Evolutionary conservation across 1,139 yeast species (phyloP).

Genomic region (Sugiyamaella paludigena): DNA sequence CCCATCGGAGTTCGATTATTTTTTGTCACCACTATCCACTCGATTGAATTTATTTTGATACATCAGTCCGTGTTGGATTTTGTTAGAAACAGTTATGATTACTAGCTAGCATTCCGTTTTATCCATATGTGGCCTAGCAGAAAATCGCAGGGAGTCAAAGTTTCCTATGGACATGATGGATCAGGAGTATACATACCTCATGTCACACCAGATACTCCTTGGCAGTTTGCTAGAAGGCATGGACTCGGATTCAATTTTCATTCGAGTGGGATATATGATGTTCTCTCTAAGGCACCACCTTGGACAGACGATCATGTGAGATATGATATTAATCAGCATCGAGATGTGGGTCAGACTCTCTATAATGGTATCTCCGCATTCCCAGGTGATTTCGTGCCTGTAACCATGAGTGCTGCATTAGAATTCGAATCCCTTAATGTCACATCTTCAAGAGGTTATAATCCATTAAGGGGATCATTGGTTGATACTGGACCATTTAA

Average conservation of each 20-base stretch:
- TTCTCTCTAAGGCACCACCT: not conserved
- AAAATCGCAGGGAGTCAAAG: constrained; percentile 1
- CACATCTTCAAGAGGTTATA: constrained; percentile 16
- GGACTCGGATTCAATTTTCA: constrained; percentile 23
- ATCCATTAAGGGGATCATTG: constrained; percentile 24
- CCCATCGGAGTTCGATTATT: too few species aligned
- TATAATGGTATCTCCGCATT: constrained; percentile 4
- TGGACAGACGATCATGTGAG: not conserved
- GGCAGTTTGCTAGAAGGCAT: constrained; percentile 27
- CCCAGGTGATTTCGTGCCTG: constrained; percentile 18
- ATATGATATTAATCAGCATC: constrained; percentile 1
- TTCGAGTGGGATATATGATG: constrained; percentile 1
- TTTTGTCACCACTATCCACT: too few species aligned
- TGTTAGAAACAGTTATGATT: too few species aligned
- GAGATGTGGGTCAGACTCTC: constrained; percentile 4
- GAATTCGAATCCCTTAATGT: constrained; percentile 19
- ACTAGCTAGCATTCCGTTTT: too few species aligned
- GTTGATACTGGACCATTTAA: constrained; percentile 18
- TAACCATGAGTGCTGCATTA: constrained; percentile 12
- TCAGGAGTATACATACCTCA: constrained; percentile 24
- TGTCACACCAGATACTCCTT: constrained; percentile 21
- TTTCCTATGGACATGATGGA: constrained; percentile 29
- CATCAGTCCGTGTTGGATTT: too few species aligned
- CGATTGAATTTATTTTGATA: too few species aligned
- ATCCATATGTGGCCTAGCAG: constrained; percentile 14